phyloP scores from a whole-genome alignment of 176 grass and related monocot species.

The Aegilops tauschii region DNA sequence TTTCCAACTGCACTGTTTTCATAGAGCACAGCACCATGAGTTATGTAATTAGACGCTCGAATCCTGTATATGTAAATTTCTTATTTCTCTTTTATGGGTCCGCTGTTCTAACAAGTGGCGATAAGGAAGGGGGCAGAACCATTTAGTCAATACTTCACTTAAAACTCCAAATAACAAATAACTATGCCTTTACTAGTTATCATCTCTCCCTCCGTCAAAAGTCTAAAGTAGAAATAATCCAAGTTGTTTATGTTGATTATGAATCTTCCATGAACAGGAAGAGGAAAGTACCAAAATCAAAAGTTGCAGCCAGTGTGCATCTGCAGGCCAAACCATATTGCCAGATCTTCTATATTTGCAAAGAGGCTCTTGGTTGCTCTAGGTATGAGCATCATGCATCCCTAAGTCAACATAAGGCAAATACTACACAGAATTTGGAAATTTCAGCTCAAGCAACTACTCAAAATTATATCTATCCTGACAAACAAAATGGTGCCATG shows the following conservation, averaged over 20 bases:
- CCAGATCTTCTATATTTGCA: slow-evolving; percentile 68
- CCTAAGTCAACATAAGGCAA: neutral
- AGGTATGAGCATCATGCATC: slow-evolving; percentile 41
- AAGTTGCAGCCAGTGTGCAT: slow-evolving; percentile 50
- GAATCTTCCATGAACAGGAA: slow-evolving; percentile 39
- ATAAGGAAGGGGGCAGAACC: neutral
- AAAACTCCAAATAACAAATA: neutral
- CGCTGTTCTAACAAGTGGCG: neutral
- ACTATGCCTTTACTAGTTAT: neutral
- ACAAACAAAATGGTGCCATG: neutral
- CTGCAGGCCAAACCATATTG: slow-evolving; percentile 55
- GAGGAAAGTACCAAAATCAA: slow-evolving; percentile 59
- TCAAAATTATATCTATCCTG: neutral
- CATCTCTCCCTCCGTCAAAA: neutral
- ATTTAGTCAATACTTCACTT: neutral
- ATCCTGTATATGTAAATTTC: neutral
- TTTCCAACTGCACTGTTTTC: neutral
- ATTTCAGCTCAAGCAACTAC: neutral
- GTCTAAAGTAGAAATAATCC: slow-evolving; percentile 3
- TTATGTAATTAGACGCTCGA: neutral
- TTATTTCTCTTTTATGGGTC: no score
- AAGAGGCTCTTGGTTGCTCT: slow-evolving; percentile 55
- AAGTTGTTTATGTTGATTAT: neutral
- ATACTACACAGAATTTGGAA: neutral
- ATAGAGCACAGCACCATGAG: neutral